Percentiles rank a stretch among this genome's conserved stretches.
Conservation (phyloP, 805 yeast genomes). For the Candida nemodendra region DNA sequence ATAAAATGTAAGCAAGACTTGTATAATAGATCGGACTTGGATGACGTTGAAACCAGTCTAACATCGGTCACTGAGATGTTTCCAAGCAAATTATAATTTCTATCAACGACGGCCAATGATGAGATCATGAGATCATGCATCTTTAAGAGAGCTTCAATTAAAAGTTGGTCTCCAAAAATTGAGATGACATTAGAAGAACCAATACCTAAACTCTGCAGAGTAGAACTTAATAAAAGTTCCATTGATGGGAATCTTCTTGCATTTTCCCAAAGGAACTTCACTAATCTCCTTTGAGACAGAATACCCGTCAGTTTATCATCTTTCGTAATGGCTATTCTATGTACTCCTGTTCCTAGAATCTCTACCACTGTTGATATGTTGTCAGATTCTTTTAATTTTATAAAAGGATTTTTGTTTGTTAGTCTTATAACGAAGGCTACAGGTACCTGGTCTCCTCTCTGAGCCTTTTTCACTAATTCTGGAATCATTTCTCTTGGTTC, state of each 20-base stretch:
- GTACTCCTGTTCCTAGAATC: constrained; percentile 92
- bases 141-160: constrained; percentile 80
- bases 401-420: constrained; percentile 85
- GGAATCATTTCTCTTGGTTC: constrained; percentile 40
- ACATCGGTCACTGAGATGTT: constrained; percentile 95
- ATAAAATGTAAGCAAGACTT: constrained; percentile 86
- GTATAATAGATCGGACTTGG: constrained; percentile 79
- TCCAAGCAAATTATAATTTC: constrained; percentile 72
- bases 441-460: constrained; percentile 86
- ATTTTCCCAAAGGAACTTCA: constrained; percentile 87
- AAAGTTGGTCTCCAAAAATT: constrained; percentile 80
- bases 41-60: constrained; percentile 78
- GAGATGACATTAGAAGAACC: constrained; percentile 74
- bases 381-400: constrained; percentile 69
- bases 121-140: constrained; percentile 86
- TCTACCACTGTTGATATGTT: constrained; percentile 75
- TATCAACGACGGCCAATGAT: constrained; percentile 90
- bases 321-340: constrained; percentile 76
- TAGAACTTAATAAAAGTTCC: constrained; percentile 67
- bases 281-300: constrained; percentile 84
- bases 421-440: constrained; percentile 83
- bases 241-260: constrained; percentile 81
- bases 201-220: constrained; percentile 70
- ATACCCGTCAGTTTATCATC: constrained; percentile 70
- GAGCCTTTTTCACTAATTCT: constrained; percentile 57